Percentiles rank a stretch among this genome's conserved stretches.
Conservation (phyloP, 192 early-diverging fungal genomes). For the Backusella tarrabulga region DNA sequence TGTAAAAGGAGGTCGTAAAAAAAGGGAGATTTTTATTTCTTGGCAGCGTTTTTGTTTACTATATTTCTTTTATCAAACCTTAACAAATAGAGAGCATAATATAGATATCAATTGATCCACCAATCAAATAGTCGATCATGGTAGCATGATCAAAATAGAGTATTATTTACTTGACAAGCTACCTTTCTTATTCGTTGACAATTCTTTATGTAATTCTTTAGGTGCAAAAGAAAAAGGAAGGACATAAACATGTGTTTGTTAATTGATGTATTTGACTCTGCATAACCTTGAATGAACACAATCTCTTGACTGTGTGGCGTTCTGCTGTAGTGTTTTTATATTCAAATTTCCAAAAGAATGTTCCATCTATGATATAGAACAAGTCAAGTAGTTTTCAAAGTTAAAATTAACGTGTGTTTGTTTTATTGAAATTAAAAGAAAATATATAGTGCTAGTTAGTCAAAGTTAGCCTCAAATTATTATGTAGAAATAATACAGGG, state of each 20-base stretch:
- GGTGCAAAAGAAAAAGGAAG: too few relatives aligned
- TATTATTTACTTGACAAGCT: too few relatives aligned
- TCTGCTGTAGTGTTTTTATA: background rate
- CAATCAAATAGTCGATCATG: background rate
- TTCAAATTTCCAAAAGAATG: background rate
- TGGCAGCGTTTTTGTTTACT: background rate
- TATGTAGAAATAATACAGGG: background rate
- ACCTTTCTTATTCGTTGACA: too few relatives aligned
- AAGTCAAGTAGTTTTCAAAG: background rate
- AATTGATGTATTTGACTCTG: background rate
- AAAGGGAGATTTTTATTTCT: background rate
- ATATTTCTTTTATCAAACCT: background rate
- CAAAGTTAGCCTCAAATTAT: background rate
- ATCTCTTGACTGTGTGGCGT: background rate
- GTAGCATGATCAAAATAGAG: background rate
- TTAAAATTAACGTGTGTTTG: background rate
- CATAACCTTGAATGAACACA: background rate
- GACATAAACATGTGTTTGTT: background rate
- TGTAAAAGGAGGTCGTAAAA: background rate
- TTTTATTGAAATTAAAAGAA: background rate
- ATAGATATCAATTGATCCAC: background rate
- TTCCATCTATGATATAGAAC: too few relatives aligned
- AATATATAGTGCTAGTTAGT: background rate
- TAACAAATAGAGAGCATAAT: background rate
- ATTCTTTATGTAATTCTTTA: background rate